Evolutionary conservation across 2,329 filamentous ascomycete genomes (phyloP).

Genomic region (Exophiala phaeomuriformis): DNA sequence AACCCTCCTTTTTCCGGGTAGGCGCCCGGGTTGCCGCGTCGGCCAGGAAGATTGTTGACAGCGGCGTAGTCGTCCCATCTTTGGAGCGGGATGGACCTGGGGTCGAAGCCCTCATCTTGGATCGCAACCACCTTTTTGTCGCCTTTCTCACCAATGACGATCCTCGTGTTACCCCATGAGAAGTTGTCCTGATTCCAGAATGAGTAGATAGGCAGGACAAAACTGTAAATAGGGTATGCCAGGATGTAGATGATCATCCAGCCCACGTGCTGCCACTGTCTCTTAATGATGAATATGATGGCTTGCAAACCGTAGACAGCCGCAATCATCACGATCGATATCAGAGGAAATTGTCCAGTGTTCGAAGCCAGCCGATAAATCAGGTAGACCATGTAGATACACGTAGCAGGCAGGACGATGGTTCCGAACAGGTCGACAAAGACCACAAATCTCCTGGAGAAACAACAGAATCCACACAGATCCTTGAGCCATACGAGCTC

Average conservation of each 20-base stretch:
- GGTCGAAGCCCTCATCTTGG: constrained; percentile 77
- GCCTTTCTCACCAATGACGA: constrained; percentile 91
- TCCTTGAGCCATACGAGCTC: constrained; percentile 87
- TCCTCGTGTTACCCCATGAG: constrained; percentile 95
- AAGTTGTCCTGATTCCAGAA: constrained; percentile 99
- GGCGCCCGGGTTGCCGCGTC: constrained; percentile 58
- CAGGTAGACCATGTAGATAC: constrained; percentile 76
- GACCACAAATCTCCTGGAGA: constrained; percentile 95
- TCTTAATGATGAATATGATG: constrained; percentile 90
- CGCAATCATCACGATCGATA: constrained; percentile 83
- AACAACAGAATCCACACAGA: constrained; percentile 97
- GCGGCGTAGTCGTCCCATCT: constrained; percentile 95
- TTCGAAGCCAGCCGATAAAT: constrained; percentile 68
- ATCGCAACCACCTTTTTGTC: constrained; percentile 83
- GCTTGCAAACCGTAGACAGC: constrained; percentile 93
- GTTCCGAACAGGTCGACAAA: constrained; percentile 92
- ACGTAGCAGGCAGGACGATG: constrained; percentile 82
- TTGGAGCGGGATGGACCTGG: constrained; percentile 85
- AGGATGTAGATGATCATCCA: constrained; percentile 99
- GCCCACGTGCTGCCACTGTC: constrained; percentile 96
- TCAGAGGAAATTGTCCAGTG: constrained; percentile 69
- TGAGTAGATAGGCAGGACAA: constrained; percentile 86
- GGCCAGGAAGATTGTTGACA: constrained; percentile 79
- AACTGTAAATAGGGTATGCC: constrained; percentile 91
- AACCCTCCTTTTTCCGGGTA: constrained; percentile 39